A percentile compares a stretch with the other conserved stretches of the same genome.
Conservation (phyloP, 495 filamentous ascomycete species). For the Clohesyomyces aquaticus region DNA sequence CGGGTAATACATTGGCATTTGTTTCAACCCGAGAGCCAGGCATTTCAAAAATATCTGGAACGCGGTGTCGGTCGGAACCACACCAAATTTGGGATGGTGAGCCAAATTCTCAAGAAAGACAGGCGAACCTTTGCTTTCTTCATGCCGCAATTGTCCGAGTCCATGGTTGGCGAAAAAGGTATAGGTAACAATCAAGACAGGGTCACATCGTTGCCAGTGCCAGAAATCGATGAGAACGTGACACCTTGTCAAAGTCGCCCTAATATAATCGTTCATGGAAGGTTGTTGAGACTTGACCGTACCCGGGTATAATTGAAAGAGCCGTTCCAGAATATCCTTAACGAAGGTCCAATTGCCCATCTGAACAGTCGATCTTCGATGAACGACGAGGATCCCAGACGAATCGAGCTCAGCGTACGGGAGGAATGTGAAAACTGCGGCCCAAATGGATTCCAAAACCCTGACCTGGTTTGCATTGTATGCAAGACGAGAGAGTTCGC, state of each 20-base stretch:
- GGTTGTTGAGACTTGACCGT: conserved; percentile 59
- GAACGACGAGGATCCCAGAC: conserved; percentile 62
- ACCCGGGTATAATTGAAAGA: conserved; percentile 66
- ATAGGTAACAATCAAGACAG: conserved; percentile 78
- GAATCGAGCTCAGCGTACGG: conserved; percentile 78
- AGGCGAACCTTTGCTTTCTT: conserved; percentile 76
- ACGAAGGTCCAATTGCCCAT: conserved; percentile 76
- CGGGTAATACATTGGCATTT: conserved; percentile 60
- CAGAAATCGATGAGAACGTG: conserved; percentile 76
- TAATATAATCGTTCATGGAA: conserved; percentile 80
- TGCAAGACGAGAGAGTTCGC: conserved; percentile 48
- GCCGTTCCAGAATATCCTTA: conserved; percentile 65
- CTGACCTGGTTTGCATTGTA: conserved; percentile 54
- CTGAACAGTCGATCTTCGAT: conserved; percentile 56
- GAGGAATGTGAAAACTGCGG: conserved; percentile 69
- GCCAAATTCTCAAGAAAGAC: conserved; percentile 76
- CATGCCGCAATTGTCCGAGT: conserved; percentile 73
- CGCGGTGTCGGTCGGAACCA: conserved; percentile 73
- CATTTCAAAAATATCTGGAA: conserved; percentile 95
- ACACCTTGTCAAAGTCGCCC: conserved; percentile 73
- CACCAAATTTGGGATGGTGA: conserved; percentile 60
- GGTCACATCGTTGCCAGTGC: conserved; percentile 83
- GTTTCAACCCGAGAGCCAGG: conserved; percentile 68
- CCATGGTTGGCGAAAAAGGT: conserved; percentile 85
- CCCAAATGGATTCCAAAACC: conserved; percentile 72